Conservation (phyloP, 495 filamentous ascomycete genomes). For the Hypoxylon fuscum region DNA sequence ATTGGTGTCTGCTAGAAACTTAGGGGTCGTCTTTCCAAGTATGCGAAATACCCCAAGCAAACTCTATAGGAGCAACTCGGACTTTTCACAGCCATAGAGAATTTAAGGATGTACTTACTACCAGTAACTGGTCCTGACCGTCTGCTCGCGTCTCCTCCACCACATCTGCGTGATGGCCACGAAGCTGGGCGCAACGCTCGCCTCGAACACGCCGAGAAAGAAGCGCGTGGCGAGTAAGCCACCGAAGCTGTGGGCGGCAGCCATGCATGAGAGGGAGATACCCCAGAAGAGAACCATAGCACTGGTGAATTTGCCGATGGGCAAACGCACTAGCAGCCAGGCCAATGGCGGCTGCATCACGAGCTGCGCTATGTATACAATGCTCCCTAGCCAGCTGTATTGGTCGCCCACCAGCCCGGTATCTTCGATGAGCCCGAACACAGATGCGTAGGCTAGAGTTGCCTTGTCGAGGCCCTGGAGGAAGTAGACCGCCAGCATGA, state of each 20-base stretch:
- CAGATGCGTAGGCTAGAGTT: constrained; percentile 47
- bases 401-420: constrained; percentile 37
- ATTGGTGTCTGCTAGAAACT: constrained; percentile 5
- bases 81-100: neutral
- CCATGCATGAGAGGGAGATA: constrained; percentile 35
- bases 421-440: constrained; percentile 41
- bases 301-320: constrained; percentile 43
- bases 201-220: constrained; percentile 43
- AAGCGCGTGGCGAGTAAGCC: constrained; percentile 45
- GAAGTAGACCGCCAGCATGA: constrained; percentile 53
- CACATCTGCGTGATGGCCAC: constrained; percentile 71
- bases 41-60: neutral
- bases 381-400: constrained; percentile 43
- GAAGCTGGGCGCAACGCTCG: constrained; percentile 61
- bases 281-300: constrained; percentile 43
- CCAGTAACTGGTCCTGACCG: constrained; percentile 65
- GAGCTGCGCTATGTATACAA: constrained; percentile 43
- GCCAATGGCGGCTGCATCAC: constrained; percentile 41
- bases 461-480: constrained; percentile 55
- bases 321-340: constrained; percentile 50
- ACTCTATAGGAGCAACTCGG: neutral
- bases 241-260: constrained; percentile 46
- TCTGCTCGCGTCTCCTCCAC: constrained; percentile 69
- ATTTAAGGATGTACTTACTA: constrained; percentile 46
- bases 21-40: neutral